Evolutionary conservation across 2,329 filamentous ascomycete species (phyloP).

Genomic region (Botrytis galanthina): DNA sequence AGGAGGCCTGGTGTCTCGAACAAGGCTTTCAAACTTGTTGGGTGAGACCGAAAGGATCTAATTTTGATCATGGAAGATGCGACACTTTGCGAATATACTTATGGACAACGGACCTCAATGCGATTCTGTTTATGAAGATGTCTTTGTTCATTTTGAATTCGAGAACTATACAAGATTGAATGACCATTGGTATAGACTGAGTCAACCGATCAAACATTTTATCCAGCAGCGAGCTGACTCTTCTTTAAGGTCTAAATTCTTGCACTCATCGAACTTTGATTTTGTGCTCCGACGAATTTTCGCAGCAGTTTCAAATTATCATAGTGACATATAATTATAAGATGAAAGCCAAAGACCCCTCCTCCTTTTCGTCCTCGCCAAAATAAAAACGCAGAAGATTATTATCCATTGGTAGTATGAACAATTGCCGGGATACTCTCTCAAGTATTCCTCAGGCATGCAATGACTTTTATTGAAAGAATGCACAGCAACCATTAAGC

Average conservation of each 20-base stretch:
- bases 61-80: not conserved
- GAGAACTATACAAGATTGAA: not conserved
- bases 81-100: not conserved
- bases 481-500: not conserved
- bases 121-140: not conserved
- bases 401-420: not conserved
- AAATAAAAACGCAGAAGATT: not conserved
- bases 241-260: not conserved
- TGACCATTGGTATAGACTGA: not conserved
- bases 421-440: not conserved
- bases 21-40: not conserved
- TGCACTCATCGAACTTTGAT: not conserved
- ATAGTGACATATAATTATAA: not conserved
- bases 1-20: not conserved
- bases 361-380: not conserved
- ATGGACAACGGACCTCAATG: not conserved
- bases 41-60: not conserved
- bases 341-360: not conserved
- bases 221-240: not conserved
- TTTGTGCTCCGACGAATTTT: not conserved
- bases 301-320: not conserved
- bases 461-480: not conserved
- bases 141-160: not conserved
- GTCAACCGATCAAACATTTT: not conserved
- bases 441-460: not conserved